These are phyloP conservation scores for Botrytis pseudocinerea DNA, from an alignment of 2,329 filamentous ascomycete genomes.

Conservation along the genomic window DNA sequence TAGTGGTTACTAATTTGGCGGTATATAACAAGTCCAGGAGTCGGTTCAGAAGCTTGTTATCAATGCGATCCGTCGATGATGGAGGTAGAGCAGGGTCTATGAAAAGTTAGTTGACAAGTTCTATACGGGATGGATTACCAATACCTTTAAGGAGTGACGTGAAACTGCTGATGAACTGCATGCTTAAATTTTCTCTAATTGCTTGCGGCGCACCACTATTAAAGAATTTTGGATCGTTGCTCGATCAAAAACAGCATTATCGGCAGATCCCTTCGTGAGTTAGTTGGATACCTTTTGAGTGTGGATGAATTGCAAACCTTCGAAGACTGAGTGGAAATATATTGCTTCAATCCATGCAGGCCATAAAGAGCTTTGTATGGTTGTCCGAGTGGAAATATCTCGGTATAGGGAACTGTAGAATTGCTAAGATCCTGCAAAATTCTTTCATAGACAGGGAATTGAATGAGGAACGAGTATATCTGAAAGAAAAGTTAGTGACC, in stretches of 20 bases:
- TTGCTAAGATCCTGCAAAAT: constrained; percentile 61
- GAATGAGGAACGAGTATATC: constrained; percentile 70
- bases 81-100: constrained; percentile 43
- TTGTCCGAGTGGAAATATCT: constrained; percentile 67
- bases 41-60: constrained; percentile 40
- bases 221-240: constrained; percentile 55
- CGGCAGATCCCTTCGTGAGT: constrained; percentile 30
- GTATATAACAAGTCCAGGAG: constrained; percentile 38
- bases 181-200: constrained; percentile 52
- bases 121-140: neutral
- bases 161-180: constrained; percentile 58
- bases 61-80: constrained; percentile 40
- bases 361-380: constrained; percentile 76
- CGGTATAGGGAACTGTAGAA: constrained; percentile 51
- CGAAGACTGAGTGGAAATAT: constrained; percentile 46
- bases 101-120: constrained; percentile 36
- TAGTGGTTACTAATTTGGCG: constrained; percentile 29
- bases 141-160: constrained; percentile 56
- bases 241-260: constrained; percentile 45
- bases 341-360: constrained; percentile 64
- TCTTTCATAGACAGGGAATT: constrained; percentile 67
- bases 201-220: constrained; percentile 47
- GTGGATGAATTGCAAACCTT: constrained; percentile 33
- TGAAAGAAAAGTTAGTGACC: constrained; percentile 34
- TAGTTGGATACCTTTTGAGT: constrained; percentile 16